Percentiles rank a stretch among this genome's conserved stretches.
Conservation (phyloP, 2,329 filamentous ascomycete species). For the Cladosporium austrohemisphaericum region DNA sequence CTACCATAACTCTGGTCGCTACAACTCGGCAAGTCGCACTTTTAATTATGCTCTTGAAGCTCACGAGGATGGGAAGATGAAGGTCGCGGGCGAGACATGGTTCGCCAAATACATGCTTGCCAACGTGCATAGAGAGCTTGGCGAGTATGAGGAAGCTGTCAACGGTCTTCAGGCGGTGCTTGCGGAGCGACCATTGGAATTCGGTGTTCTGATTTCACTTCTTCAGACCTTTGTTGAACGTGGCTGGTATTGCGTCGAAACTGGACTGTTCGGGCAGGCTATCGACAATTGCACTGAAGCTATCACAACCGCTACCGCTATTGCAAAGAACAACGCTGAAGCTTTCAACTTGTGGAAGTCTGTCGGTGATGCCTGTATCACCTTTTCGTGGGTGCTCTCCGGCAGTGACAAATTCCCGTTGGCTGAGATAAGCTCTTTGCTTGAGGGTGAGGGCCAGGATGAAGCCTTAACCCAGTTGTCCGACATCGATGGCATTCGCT, state of each 20-base stretch:
- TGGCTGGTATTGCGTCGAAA: constrained; percentile 71
- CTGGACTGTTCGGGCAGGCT: constrained; percentile 81
- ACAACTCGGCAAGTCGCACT: constrained; percentile 89
- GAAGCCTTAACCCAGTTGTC: constrained; percentile 60
- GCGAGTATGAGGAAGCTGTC: constrained; percentile 83
- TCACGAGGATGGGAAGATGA: constrained; percentile 56
- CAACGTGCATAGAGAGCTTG: constrained; percentile 87
- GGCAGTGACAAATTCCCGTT: constrained; percentile 61
- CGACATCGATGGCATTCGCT: constrained; percentile 45
- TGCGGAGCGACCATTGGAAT: constrained; percentile 64
- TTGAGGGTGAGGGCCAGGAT: constrained; percentile 52
- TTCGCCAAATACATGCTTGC: constrained; percentile 96
- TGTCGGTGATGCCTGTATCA: constrained; percentile 78
- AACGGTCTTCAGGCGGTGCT: constrained; percentile 72
- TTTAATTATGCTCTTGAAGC: constrained; percentile 80
- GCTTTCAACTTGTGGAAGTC: constrained; percentile 96
- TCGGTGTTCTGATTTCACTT: constrained; percentile 81
- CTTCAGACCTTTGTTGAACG: constrained; percentile 85
- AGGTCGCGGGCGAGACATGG: constrained; percentile 70
- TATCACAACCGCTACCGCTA: constrained; percentile 62
- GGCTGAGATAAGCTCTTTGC: constrained; percentile 54
- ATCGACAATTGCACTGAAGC: constrained; percentile 65
- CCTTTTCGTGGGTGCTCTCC: constrained; percentile 76
- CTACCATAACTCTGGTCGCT: constrained; percentile 89
- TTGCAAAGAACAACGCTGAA: constrained; percentile 58